phyloP scores from a whole-genome alignment of 2,329 filamentous ascomycete species.

The Emergomyces pasteurianus region DNA sequence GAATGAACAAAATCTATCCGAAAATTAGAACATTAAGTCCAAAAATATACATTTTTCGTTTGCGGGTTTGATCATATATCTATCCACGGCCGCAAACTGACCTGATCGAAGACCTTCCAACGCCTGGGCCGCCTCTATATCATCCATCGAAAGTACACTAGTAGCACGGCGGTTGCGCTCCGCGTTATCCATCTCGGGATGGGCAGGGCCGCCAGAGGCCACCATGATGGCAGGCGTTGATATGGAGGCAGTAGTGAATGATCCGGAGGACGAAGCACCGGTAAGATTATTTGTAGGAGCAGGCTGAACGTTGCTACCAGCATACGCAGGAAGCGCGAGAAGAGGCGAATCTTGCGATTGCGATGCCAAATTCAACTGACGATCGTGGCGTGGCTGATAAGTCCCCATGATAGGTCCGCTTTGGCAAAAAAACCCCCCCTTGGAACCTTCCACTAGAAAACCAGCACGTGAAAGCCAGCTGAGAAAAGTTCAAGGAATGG shows the following conservation, averaged over 20 bases:
- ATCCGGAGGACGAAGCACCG: background rate
- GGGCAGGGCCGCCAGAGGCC: slow-evolving; percentile 15
- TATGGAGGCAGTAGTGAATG: background rate
- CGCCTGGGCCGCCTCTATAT: slow-evolving; percentile 56
- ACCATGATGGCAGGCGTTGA: background rate
- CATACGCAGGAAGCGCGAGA: background rate
- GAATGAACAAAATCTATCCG: slow-evolving; percentile 54
- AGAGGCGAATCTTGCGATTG: background rate
- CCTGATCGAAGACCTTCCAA: slow-evolving; percentile 62
- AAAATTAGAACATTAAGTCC: slow-evolving; percentile 5
- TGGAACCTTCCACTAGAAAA: too few species aligned
- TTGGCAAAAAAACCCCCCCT: too few species aligned
- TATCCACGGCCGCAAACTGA: slow-evolving; percentile 28
- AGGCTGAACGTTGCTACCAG: background rate
- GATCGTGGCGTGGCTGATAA: slow-evolving; percentile 1
- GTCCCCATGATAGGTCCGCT: background rate
- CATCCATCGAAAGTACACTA: slow-evolving; percentile 38
- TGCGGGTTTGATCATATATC: background rate
- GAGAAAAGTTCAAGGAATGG: too few species aligned
- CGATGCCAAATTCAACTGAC: background rate
- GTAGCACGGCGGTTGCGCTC: slow-evolving; percentile 32
- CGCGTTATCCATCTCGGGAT: slow-evolving; percentile 32
- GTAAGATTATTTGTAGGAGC: background rate
- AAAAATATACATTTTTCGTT: too few species aligned
- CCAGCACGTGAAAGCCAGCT: background rate